Base-by-base conservation (phyloP, 2,329 filamentous ascomycete species). In the Hymenoscyphus infarciens region DNA sequence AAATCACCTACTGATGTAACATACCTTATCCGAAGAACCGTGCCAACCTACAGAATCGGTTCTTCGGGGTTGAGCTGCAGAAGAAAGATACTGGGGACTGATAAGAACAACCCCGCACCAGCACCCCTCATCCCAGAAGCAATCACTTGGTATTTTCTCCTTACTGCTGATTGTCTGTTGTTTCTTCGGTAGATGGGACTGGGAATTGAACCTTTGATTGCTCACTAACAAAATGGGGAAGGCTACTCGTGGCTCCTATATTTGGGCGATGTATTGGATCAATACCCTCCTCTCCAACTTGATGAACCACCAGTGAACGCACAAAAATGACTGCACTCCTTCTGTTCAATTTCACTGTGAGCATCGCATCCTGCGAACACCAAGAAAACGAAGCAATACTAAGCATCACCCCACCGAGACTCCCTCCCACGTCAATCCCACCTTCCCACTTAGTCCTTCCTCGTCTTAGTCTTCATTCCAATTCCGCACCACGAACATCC, bases 1-100 rank as follows among this genome's bases (percentile, higher is more conserved):
- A n/a, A n/a, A n/a, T n/a, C n/a, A n/a, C n/a, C n/a, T 49, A 25
- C 19, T 49, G 42, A 49, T 49, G 42, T 49, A 49, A 49, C 42
- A 49, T 25, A 49, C n/a, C 42, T 22, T 49, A 49, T 49, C 42
- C 42, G 42, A 49, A n/a, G n/a, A 19, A 8, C n/a, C 42, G 19
- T 49, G 42, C 42, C 42, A 49, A 1, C 33, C 33, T 35, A 11
- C 33, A 35, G 10, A 35, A 11, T 49, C 42, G 42, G 42, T 22
- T 19, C 42, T 49, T 49, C 42, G 25, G 42, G 42, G 42, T 22
- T 49, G 19, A 8, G n/a, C 42, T 49, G 42, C 42, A 49, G 42
- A 49, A 22, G 42, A 22, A 22, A 49, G 16, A 22, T 19, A 11
- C 42, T 19, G 42, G 19, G 19, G 7, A 49, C 19, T 22, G 42